These are phyloP conservation scores for Scalesia atractyloides DNA, from an alignment of 129 eudicot genomes.

Conservation along the genomic window DNA sequence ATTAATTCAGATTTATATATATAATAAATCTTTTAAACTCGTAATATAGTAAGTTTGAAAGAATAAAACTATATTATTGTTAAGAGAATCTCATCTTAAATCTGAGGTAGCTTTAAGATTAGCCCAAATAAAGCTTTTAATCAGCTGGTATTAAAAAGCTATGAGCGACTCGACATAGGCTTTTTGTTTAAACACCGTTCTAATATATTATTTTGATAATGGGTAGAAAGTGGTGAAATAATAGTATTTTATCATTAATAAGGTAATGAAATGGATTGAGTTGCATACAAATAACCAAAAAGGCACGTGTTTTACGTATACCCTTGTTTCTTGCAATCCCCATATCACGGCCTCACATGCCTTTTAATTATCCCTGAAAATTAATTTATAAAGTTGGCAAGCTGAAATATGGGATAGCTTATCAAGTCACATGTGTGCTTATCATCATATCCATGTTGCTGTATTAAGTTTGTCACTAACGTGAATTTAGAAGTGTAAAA, in stretches of 20 bases:
- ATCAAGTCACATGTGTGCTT: conserved; percentile 8
- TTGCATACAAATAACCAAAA: not conserved
- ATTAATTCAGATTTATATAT: too few species aligned
- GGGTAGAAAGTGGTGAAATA: not conserved
- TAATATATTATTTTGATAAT: not conserved
- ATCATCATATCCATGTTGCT: not conserved
- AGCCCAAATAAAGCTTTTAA: too few species aligned
- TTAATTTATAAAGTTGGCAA: not conserved
- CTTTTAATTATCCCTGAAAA: not conserved
- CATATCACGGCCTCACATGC: not conserved
- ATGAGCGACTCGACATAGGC: too few species aligned
- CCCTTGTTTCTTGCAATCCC: conserved; percentile 10
- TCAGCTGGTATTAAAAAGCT: too few species aligned
- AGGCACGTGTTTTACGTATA: conserved; percentile 9
- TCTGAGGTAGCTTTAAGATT: too few species aligned
- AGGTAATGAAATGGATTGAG: not conserved
- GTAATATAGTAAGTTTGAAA: too few species aligned
- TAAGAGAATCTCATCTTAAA: too few species aligned
- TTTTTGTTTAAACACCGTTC: too few species aligned
- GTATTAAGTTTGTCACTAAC: too few species aligned
- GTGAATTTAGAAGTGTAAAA: too few species aligned
- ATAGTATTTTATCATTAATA: not conserved
- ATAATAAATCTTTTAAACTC: too few species aligned
- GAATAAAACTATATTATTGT: too few species aligned
- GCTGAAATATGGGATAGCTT: not conserved